Percentiles rank a stretch among this genome's conserved stretches.
Conservation (phyloP, 495 filamentous ascomycete genomes). For the Tuber brumale region DNA sequence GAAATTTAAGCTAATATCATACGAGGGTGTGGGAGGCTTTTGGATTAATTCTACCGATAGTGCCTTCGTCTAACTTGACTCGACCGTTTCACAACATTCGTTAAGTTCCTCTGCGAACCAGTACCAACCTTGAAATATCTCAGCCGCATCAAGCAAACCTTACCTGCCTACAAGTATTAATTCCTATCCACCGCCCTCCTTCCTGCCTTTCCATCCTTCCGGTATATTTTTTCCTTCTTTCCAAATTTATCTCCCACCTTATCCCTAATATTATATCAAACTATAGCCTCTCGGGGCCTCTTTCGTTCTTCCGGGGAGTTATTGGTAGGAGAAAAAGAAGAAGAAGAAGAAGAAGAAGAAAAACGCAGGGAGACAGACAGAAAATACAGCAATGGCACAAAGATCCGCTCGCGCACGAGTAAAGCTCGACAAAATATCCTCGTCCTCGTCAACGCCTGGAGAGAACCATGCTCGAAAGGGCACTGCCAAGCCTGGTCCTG, state of each 20-base stretch:
- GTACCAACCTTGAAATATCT: not conserved
- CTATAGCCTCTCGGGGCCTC: not conserved
- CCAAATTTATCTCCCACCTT: not conserved
- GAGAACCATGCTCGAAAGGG: slow-evolving; percentile 18
- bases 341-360: not conserved
- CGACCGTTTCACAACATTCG: not conserved
- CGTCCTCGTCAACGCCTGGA: slow-evolving; percentile 12
- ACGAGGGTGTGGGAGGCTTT: not conserved
- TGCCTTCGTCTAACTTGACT: not conserved
- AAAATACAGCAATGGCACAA: slow-evolving; percentile 32
- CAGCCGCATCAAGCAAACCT: not conserved
- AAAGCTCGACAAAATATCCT: slow-evolving; percentile 40
- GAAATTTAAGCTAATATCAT: not conserved
- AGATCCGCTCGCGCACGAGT: slow-evolving; percentile 38
- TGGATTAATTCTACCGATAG: not conserved
- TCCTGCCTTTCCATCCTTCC: not conserved
- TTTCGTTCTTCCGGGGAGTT: not conserved
- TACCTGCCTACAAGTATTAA: not conserved
- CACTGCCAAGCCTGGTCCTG: slow-evolving; percentile 26
- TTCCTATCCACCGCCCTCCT: not conserved
- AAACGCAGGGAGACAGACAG: not conserved
- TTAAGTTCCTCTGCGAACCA: not conserved
- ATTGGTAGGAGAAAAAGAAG: not conserved
- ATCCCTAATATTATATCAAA: not conserved
- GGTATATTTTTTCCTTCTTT: not conserved